Conservation (phyloP, 2,329 filamentous ascomycete species). For the Fusarium chaquense region DNA sequence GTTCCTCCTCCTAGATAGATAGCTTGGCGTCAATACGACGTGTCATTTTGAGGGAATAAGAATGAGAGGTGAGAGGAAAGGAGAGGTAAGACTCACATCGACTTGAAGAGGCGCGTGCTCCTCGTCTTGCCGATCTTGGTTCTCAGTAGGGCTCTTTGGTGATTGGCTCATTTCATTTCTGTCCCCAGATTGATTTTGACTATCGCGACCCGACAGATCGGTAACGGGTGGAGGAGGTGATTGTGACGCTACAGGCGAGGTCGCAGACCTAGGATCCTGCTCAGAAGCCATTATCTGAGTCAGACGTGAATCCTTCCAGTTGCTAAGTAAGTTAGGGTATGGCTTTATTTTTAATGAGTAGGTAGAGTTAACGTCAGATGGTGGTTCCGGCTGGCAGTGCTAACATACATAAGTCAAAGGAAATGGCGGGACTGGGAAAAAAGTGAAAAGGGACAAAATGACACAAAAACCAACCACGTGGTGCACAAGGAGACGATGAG, state of each 20-base stretch:
- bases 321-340: background rate
- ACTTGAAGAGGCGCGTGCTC: slow-evolving; percentile 32
- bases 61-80: too few relatives aligned
- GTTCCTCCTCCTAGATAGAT: slow-evolving; percentile 30
- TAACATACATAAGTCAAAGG: background rate
- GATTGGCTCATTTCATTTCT: background rate
- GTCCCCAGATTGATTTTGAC: background rate
- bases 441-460: background rate
- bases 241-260: background rate
- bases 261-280: background rate
- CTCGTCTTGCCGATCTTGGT: background rate
- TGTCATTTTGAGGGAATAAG: too few relatives aligned
- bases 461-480: background rate
- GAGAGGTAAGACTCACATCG: slow-evolving; percentile 18
- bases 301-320: background rate
- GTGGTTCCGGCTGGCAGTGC: background rate
- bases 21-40: background rate
- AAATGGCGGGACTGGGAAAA: background rate
- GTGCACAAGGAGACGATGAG: background rate
- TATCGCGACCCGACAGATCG: slow-evolving; percentile 18
- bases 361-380: background rate
- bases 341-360: background rate
- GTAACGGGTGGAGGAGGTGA: slow-evolving; percentile 17
- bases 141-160: background rate
- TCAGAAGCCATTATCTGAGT: slow-evolving; percentile 7